These are phyloP conservation scores for Vanrija sp. DNA, from an alignment of 1,284 basidiomycete genomes.

Conservation along the genomic window DNA sequence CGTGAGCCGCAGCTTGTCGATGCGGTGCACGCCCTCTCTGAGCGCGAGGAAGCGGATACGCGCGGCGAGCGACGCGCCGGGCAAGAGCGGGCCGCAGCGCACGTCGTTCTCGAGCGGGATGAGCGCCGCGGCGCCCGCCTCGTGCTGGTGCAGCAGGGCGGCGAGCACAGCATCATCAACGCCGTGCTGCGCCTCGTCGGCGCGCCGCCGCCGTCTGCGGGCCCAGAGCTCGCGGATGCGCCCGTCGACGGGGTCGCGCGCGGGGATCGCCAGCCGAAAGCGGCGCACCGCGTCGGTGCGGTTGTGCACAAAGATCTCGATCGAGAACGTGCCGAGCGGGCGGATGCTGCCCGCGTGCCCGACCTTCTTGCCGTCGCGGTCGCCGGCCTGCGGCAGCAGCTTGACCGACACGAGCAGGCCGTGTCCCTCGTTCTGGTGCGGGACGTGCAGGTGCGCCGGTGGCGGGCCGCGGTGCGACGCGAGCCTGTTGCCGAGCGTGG, in stretches of 20 bases:
- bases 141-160: slow-evolving; percentile 23
- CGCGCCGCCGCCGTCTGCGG: slow-evolving; percentile 12
- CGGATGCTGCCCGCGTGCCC: slow-evolving; percentile 53
- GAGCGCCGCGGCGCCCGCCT: slow-evolving; percentile 54
- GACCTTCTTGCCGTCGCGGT: neutral
- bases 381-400: slow-evolving; percentile 49
- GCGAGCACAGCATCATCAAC: slow-evolving; percentile 43
- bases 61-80: slow-evolving; percentile 78
- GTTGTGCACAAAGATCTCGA: slow-evolving; percentile 87
- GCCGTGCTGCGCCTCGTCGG: slow-evolving; percentile 22
- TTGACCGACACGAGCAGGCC: slow-evolving; percentile 68
- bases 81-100: slow-evolving; percentile 72
- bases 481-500: too few species aligned
- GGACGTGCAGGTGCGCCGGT: too few species aligned
- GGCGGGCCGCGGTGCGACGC: too few species aligned
- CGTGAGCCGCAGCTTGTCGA: slow-evolving; percentile 67
- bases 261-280: slow-evolving; percentile 70
- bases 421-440: slow-evolving; percentile 14
- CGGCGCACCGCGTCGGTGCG: slow-evolving; percentile 69
- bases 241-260: slow-evolving; percentile 51
- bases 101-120: slow-evolving; percentile 75
- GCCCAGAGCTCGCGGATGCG: slow-evolving; percentile 26
- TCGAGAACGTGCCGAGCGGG: slow-evolving; percentile 68
- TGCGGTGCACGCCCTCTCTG: slow-evolving; percentile 69
- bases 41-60: slow-evolving; percentile 79